Conservation (phyloP, 1,284 basidiomycete genomes). For the Tremellales sp. region DNA sequence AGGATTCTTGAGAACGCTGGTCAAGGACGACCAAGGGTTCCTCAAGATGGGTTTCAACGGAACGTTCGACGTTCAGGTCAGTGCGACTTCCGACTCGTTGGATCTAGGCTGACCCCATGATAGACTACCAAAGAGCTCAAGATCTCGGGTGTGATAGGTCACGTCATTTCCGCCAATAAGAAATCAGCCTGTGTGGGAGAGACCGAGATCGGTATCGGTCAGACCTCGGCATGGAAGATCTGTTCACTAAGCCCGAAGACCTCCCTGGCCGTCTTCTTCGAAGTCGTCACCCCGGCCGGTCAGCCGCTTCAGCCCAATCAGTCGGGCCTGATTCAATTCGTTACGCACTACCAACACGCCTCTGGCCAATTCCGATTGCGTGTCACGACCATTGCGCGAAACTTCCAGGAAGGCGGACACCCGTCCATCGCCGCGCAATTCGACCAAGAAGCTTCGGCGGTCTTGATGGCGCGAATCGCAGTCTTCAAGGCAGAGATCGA, state of each 20-base stretch:
- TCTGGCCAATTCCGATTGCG: slow-evolving; percentile 91
- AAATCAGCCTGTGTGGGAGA: slow-evolving; percentile 97
- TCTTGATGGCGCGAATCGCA: slow-evolving; percentile 97
- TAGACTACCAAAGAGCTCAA: slow-evolving; percentile 98
- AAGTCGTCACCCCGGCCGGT: slow-evolving; percentile 97
- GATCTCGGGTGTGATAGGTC: slow-evolving; percentile 96
- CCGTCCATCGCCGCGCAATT: slow-evolving; percentile 90
- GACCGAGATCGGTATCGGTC: slow-evolving; percentile 98
- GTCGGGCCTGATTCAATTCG: slow-evolving; percentile 94
- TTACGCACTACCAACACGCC: slow-evolving; percentile 97
- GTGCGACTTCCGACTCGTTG: slow-evolving; percentile 21
- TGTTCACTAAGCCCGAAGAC: slow-evolving; percentile 86
- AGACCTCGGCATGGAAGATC: slow-evolving; percentile 99
- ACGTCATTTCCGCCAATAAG: slow-evolving; percentile 94
- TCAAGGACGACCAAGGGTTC: slow-evolving; percentile 88
- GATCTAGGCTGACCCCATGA: not conserved
- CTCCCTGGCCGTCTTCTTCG: slow-evolving; percentile 92
- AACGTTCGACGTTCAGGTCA: slow-evolving; percentile 92
- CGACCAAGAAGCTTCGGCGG: slow-evolving; percentile 97
- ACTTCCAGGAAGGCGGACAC: slow-evolving; percentile 95
- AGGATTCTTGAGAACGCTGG: slow-evolving; percentile 89
- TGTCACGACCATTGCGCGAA: slow-evolving; percentile 93
- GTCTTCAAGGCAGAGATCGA: slow-evolving; percentile 99
- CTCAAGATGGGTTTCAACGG: slow-evolving; percentile 99
- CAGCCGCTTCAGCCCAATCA: slow-evolving; percentile 88